Evolutionary conservation across 2,329 filamentous ascomycete species (phyloP).

Genomic region (Trematosphaeria pertusa): DNA sequence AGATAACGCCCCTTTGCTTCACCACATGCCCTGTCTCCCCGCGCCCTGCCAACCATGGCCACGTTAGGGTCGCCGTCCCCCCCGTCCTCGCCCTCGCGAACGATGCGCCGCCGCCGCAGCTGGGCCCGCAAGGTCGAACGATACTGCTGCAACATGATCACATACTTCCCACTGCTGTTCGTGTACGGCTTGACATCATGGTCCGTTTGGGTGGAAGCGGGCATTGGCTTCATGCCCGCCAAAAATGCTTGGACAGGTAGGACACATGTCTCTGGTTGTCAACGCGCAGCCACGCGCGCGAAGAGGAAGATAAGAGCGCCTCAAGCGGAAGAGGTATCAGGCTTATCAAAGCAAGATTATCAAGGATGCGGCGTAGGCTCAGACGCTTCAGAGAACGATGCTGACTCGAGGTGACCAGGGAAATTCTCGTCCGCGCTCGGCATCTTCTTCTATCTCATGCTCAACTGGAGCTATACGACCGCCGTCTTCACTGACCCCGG

Average conservation of each 20-base stretch:
- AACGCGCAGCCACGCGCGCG: too few species aligned
- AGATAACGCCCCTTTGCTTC: slow-evolving; percentile 10
- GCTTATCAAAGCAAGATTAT: background rate
- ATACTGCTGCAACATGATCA: slow-evolving; percentile 78
- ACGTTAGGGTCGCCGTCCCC: slow-evolving; percentile 49
- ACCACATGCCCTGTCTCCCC: slow-evolving; percentile 34
- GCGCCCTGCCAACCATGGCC: slow-evolving; percentile 41
- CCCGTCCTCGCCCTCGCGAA: slow-evolving; percentile 46
- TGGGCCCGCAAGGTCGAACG: slow-evolving; percentile 79
- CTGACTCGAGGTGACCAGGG: slow-evolving; percentile 45
- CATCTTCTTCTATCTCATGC: slow-evolving; percentile 74
- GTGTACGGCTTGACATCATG: slow-evolving; percentile 91
- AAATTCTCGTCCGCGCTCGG: slow-evolving; percentile 66
- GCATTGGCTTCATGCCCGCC: slow-evolving; percentile 63
- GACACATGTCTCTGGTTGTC: slow-evolving; percentile 8
- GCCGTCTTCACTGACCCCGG: slow-evolving; percentile 94
- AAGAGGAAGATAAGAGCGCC: too few species aligned
- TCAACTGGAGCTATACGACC: slow-evolving; percentile 88
- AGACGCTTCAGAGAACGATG: background rate
- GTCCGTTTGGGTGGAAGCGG: slow-evolving; percentile 87
- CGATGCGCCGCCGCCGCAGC: slow-evolving; percentile 48
- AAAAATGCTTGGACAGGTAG: slow-evolving; percentile 47
- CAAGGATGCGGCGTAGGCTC: background rate
- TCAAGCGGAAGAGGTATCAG: background rate
- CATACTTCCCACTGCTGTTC: slow-evolving; percentile 86